Conservation (phyloP, 2,329 filamentous ascomycete species). For the Aspergillus pseudoviridinutans region DNA sequence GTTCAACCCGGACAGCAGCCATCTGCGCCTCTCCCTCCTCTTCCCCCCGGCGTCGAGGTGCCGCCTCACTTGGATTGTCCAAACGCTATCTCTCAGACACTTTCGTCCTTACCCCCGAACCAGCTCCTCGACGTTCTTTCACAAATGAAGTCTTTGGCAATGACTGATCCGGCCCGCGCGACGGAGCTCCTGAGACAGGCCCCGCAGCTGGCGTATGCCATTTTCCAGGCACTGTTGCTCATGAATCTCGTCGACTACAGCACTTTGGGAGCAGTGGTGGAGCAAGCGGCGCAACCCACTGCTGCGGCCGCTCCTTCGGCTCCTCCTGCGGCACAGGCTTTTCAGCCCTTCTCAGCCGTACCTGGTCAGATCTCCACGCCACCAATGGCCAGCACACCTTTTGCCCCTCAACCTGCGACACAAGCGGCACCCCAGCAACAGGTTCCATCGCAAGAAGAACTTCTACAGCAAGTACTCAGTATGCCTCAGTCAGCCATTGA, state of each 20-base stretch:
- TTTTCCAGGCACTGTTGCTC: conserved; percentile 89
- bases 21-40: conserved; percentile 63
- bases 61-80: conserved; percentile 77
- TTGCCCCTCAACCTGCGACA: conserved; percentile 44
- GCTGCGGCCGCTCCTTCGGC: conserved; percentile 31
- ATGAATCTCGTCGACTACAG: conserved; percentile 88
- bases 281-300: conserved; percentile 49
- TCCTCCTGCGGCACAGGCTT: conserved; percentile 33
- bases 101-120: conserved; percentile 77
- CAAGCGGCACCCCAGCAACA: conserved; percentile 40
- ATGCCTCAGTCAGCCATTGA: conserved; percentile 79
- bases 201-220: conserved; percentile 87
- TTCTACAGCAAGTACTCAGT: conserved; percentile 76
- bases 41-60: conserved; percentile 80
- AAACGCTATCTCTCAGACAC: conserved; percentile 87
- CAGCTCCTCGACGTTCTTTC: conserved; percentile 90
- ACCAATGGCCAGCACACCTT: conserved; percentile 42
- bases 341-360: conserved; percentile 34
- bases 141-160: conserved; percentile 90
- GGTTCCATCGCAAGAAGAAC: conserved; percentile 61
- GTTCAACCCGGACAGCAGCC: conserved; percentile 38
- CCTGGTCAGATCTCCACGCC: conserved; percentile 51
- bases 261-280: conserved; percentile 75
- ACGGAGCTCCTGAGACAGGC: conserved; percentile 83
- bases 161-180: conserved; percentile 74